A percentile compares a stretch with the other conserved stretches of the same genome.
Evolutionary conservation across 2,329 filamentous ascomycete genomes (phyloP).

Genomic region (Elsinoe perseae): DNA sequence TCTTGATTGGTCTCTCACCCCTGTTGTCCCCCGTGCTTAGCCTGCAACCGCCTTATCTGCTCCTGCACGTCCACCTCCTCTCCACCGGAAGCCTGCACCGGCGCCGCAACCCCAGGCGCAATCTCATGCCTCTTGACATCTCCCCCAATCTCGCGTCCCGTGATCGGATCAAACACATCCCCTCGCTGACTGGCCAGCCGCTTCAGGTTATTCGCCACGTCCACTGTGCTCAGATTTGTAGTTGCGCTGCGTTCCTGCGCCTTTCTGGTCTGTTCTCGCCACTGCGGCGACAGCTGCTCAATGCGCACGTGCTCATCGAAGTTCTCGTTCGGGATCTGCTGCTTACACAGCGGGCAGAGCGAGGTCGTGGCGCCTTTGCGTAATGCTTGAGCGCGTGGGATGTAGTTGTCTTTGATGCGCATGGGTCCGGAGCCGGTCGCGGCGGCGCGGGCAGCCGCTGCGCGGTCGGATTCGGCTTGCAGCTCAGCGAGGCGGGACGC

Average conservation of each 20-base stretch:
- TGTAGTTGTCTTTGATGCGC: slow-evolving; percentile 90
- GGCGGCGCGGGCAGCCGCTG: slow-evolving; percentile 65
- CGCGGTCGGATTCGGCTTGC: slow-evolving; percentile 48
- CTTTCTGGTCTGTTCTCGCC: slow-evolving; percentile 93
- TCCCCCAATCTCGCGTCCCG: slow-evolving; percentile 59
- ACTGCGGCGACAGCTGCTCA: slow-evolving; percentile 84
- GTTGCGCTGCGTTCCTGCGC: slow-evolving; percentile 75
- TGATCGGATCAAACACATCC: slow-evolving; percentile 73
- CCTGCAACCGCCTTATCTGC: slow-evolving; percentile 24
- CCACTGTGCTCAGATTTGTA: slow-evolving; percentile 75
- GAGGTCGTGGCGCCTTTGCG: slow-evolving; percentile 59
- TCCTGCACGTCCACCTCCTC: slow-evolving; percentile 48
- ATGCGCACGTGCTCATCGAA: slow-evolving; percentile 91
- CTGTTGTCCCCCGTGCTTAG: slow-evolving; percentile 14
- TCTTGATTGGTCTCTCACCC: not conserved
- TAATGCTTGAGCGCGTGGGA: slow-evolving; percentile 71
- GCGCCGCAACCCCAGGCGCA: slow-evolving; percentile 29
- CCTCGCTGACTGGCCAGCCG: slow-evolving; percentile 81
- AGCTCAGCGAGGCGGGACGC: slow-evolving; percentile 27
- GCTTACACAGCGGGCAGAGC: slow-evolving; percentile 86
- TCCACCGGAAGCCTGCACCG: slow-evolving; percentile 45
- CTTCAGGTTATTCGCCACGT: slow-evolving; percentile 91
- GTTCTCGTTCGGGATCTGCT: slow-evolving; percentile 79
- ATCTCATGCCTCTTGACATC: slow-evolving; percentile 60
- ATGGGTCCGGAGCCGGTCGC: slow-evolving; percentile 61